Base-by-base conservation (phyloP, 2,329 filamentous ascomycete species). In the Chalaropsis thielavioides region DNA sequence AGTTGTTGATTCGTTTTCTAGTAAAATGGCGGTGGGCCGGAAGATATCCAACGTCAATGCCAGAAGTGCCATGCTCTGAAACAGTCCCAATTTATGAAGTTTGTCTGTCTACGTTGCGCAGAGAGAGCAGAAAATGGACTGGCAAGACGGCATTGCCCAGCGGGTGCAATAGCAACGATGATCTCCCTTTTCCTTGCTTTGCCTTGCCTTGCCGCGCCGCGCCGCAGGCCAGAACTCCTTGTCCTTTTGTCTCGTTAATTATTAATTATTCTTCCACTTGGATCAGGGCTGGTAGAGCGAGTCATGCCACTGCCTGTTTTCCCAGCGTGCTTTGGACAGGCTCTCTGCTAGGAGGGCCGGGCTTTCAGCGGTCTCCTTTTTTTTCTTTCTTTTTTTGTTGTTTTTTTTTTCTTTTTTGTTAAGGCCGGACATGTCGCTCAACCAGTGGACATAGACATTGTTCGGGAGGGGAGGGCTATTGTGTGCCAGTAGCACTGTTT, bases 1-100 rank as follows among this genome's bases (percentile, higher is more conserved):
- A 27, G 0, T 27, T 31, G 35, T 17, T 56, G 19, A 13, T 56
- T 31, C 27, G 19, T n/a, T 35, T 35, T n/a, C 24, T 13, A 31
- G 51, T 17, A 31, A 56, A 56, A 56, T 56, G n/a, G 24, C 51
- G 51, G 51, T 56, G 51, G 51, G 51, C 51, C 51, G 51, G 51
- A 56, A 35, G n/a, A 56, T 56, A 31, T 17, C n/a, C 13, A 10
- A 56, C 27, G 24, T 56, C 51, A 35, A 35, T 17, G 51, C 35
- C 51, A 56, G 51, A 56, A 56, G 51, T 56, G 51, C 51, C 51
- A 56, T 56, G 51, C 51, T 56, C 22, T 56, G 51, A 56, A 56
- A 56, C 51, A 56, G 27, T 5, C 8, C 27, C 24, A 56, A 35
- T 35, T 10, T 35, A 35, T 35, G 24, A 35, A 35, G 15, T 51